Percentiles rank a stretch among this genome's conserved stretches.
Evolutionary conservation across 2,329 filamentous ascomycete genomes (phyloP).

Genomic region (Clarireedia monteithiana): DNA sequence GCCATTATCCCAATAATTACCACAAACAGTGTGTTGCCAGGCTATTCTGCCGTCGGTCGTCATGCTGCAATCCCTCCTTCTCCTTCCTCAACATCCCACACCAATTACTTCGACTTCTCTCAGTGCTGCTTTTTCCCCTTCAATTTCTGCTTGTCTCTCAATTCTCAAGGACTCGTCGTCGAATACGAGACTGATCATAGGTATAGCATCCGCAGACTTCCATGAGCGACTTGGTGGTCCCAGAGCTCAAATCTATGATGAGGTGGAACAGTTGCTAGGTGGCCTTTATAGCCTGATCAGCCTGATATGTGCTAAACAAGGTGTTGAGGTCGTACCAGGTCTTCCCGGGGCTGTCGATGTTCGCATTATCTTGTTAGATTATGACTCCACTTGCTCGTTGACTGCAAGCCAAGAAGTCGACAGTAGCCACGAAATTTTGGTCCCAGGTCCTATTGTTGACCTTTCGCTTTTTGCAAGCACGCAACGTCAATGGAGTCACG

Average conservation of each 20-base stretch:
- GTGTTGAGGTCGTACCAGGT: conserved; percentile 51
- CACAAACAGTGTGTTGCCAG: not conserved
- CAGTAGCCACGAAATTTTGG: conserved; percentile 17
- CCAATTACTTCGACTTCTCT: conserved; percentile 45
- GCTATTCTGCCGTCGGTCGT: not conserved
- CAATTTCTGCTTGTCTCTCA: conserved; percentile 46
- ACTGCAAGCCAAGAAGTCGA: conserved; percentile 18
- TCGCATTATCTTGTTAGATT: conserved; percentile 65
- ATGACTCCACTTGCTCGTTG: conserved; percentile 38
- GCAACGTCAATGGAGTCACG: conserved; percentile 51
- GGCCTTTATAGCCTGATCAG: conserved; percentile 72
- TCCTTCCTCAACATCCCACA: conserved; percentile 56
- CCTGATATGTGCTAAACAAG: conserved; percentile 54
- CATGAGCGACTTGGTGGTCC: conserved; percentile 41
- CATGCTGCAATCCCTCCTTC: conserved; percentile 44
- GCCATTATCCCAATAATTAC: too few relatives aligned
- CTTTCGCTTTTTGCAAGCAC: conserved; percentile 44
- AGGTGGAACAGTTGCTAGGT: conserved; percentile 67
- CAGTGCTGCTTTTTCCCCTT: conserved; percentile 50
- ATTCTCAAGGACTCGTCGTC: conserved; percentile 36
- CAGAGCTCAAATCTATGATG: conserved; percentile 48
- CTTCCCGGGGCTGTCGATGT: conserved; percentile 67
- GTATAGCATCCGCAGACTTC: conserved; percentile 52
- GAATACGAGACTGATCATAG: conserved; percentile 36
- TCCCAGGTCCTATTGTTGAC: conserved; percentile 32